A percentile compares a stretch with the other conserved stretches of the same genome.
Conservation (phyloP, 108 stramenopile genomes). For the Aurantiochytrium sp. region DNA sequence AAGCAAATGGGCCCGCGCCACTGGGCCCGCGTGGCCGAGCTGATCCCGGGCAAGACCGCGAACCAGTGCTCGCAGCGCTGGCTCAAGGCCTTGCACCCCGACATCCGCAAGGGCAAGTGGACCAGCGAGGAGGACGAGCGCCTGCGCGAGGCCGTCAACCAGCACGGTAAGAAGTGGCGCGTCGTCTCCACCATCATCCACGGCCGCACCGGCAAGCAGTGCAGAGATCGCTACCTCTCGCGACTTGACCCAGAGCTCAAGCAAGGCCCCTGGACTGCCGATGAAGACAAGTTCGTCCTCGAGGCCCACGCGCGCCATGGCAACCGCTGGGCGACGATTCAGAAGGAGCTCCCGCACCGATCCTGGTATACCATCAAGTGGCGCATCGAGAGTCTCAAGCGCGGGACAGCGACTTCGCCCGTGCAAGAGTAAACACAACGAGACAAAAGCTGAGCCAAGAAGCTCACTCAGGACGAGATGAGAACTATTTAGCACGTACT, state of each 20-base stretch:
- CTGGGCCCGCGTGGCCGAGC: conserved; percentile 57
- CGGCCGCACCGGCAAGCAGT: conserved; percentile 43
- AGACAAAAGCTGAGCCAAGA: not conserved
- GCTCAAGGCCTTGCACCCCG: conserved; percentile 42
- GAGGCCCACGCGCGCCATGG: conserved; percentile 44
- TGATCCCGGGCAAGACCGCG: conserved; percentile 37
- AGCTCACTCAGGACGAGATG: no score
- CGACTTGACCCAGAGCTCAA: conserved; percentile 43
- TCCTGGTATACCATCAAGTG: conserved; percentile 56
- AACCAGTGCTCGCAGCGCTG: conserved; percentile 52
- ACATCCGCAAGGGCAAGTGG: conserved; percentile 38
- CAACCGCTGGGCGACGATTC: conserved; percentile 66
- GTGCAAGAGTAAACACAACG: not conserved
- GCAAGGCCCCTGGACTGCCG: conserved; percentile 40
- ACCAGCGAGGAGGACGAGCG: conserved; percentile 36
- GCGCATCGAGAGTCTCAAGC: conserved; percentile 1
- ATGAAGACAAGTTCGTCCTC: conserved; percentile 36
- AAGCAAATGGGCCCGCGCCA: conserved; percentile 46
- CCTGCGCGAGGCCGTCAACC: not conserved
- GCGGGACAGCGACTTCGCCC: not conserved
- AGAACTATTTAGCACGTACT: not conserved
- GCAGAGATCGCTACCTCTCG: conserved; percentile 43
- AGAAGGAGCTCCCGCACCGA: conserved; percentile 57
- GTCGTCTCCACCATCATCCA: conserved; percentile 30
- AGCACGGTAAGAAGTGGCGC: conserved; percentile 38